phyloP scores from a whole-genome alignment of 2,329 filamentous ascomycete species.

The Incumbomyces delicatus region DNA sequence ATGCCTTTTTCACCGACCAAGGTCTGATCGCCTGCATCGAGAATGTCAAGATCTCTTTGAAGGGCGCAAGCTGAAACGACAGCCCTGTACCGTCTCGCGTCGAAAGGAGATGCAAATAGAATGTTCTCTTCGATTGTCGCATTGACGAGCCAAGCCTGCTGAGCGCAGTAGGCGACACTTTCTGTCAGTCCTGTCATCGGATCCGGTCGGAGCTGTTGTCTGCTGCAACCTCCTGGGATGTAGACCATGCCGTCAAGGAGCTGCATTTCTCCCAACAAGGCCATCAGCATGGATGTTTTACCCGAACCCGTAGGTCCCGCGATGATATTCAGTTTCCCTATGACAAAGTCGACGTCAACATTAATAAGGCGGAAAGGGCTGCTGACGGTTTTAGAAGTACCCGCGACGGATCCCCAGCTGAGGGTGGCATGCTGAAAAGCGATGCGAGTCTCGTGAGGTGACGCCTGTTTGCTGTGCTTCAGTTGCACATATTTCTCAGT shows the following conservation, averaged over 20 bases:
- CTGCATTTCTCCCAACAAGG: conserved; percentile 91
- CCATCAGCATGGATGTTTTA: conserved; percentile 94
- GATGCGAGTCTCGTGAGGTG: conserved; percentile 62
- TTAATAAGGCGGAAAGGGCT: conserved; percentile 76
- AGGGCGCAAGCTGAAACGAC: conserved; percentile 87
- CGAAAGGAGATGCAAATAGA: conserved; percentile 70
- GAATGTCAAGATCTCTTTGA: conserved; percentile 80
- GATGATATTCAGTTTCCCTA: conserved; percentile 84
- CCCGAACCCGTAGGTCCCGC: conserved; percentile 88
- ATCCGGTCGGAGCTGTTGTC: conserved; percentile 73
- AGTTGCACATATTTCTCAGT: conserved; percentile 92
- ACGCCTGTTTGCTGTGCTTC: conserved; percentile 56
- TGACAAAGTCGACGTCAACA: conserved; percentile 68
- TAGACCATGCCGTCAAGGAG: conserved; percentile 69
- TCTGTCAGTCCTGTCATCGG: conserved; percentile 80
- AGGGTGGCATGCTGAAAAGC: conserved; percentile 79
- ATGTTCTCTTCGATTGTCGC: conserved; percentile 95
- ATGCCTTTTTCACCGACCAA: conserved; percentile 96
- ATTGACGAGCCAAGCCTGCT: conserved; percentile 95
- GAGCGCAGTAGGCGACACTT: conserved; percentile 90
- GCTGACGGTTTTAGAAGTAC: conserved; percentile 45
- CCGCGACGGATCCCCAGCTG: conserved; percentile 64
- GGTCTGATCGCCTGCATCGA: conserved; percentile 86
- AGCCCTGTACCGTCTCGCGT: conserved; percentile 73
- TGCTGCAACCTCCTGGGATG: conserved; percentile 73